Conservation (phyloP, 306 rosid species). For the Amphicarpaea edgeworthii region DNA sequence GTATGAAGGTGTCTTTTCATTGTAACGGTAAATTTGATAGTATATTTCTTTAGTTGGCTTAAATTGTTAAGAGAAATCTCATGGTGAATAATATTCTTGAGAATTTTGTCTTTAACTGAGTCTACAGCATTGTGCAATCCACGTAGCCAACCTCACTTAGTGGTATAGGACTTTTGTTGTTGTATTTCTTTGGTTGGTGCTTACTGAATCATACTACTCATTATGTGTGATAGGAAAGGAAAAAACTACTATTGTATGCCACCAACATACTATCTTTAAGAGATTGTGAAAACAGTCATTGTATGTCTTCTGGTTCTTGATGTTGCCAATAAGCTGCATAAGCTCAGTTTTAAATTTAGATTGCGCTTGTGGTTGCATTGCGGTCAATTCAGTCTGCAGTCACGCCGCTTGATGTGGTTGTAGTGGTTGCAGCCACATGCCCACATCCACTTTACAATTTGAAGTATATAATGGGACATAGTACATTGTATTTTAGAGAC, state of each 20-base stretch:
- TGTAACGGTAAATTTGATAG: not conserved
- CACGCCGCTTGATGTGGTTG: not conserved
- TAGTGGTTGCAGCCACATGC: not conserved
- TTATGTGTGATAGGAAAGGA: not conserved
- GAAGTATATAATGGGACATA: not conserved
- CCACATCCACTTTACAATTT: not conserved
- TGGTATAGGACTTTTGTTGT: not conserved
- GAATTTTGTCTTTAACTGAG: not conserved
- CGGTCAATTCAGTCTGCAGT: not conserved
- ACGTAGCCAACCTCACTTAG: not conserved
- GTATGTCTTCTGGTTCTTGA: not conserved
- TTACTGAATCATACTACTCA: not conserved
- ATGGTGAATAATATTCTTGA: not conserved
- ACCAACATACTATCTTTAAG: not conserved
- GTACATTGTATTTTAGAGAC: not conserved
- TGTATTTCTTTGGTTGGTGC: not conserved
- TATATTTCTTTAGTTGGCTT: not conserved
- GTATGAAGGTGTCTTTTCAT: conserved; percentile 46
- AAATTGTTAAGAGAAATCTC: not conserved
- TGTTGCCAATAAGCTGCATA: not conserved
- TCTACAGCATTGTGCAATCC: not conserved
- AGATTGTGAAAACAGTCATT: not conserved
- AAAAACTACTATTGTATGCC: too few relatives aligned
- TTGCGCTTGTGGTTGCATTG: not conserved
- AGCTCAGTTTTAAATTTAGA: not conserved